A percentile compares a stretch with the other conserved stretches of the same genome.
Evolutionary conservation across 176 grass and related monocot genomes (phyloP).

Genomic region (Bolboschoenus planiculmis): DNA sequence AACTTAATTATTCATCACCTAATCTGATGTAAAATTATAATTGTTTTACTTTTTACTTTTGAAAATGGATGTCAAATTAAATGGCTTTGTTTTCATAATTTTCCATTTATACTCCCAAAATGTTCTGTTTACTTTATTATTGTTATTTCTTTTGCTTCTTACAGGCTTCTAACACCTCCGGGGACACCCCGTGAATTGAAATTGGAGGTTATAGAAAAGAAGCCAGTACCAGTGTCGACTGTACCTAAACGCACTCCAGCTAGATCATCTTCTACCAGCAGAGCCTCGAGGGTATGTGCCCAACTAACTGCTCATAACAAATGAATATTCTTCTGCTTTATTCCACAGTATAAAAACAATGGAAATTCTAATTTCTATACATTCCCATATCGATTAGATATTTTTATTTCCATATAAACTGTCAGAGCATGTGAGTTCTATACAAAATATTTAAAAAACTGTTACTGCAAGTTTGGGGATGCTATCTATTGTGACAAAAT

Average conservation of each 20-base stretch:
- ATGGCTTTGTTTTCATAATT: not conserved
- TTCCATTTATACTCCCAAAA: not conserved
- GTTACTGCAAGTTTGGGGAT: not conserved
- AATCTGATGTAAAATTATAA: not conserved
- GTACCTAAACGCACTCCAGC: constrained; percentile 36
- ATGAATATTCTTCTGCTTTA: not conserved
- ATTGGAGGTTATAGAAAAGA: constrained; percentile 43
- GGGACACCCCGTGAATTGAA: constrained; percentile 57
- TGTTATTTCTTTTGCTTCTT: not conserved
- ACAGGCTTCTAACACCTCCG: constrained; percentile 92
- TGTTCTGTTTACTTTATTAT: not conserved
- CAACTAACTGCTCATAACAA: no score
- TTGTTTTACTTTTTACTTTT: not conserved
- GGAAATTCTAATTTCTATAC: not conserved
- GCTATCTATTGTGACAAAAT: not conserved
- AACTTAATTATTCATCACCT: not conserved
- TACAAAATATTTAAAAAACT: not conserved
- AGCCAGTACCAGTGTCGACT: constrained; percentile 27
- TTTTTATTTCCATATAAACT: not conserved
- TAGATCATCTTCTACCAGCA: constrained; percentile 66
- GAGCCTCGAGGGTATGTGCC: constrained; percentile 71
- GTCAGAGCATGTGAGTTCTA: not conserved
- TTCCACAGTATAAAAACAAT: not conserved
- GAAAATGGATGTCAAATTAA: not conserved
- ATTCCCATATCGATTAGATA: not conserved